Base-by-base conservation (phyloP, 257 asterid species). In the Solanum sitiens region DNA sequence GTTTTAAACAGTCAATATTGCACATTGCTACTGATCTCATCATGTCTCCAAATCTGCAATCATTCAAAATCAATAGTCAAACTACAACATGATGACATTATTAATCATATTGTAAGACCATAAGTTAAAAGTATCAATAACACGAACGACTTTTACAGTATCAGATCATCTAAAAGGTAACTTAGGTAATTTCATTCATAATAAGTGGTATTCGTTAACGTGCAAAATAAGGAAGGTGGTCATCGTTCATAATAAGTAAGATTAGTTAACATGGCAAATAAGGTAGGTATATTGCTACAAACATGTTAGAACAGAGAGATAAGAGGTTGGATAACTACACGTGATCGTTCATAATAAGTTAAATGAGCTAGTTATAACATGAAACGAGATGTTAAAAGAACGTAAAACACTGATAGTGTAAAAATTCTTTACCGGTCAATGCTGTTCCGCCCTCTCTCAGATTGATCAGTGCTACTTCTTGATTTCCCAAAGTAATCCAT, bases 21-120 rank as follows among this genome's bases (percentile, higher is more conserved):
- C 85, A 82, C 67, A 47, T 50, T 82, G 70, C 70, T 30, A 82
- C 85, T 50, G 85, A 82, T 82, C 85, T 82, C 85, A 82, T 82
- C 85, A 82, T 82, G 63, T 80, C 85, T 80, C 85, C 85, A 80
- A 80, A 80, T 13, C 85, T 80, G 85, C 85, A 30, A 80, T 80
- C 4, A 50, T 30, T 80, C 85, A 18, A 50, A 47, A 47, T 9
- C 30, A 80, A 30, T 47, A 50, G 68, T 80, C 70, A 80, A 80
- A 50, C 56, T 47, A 50, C 30, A 47, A 4, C 85, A 80, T 80
- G 30, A 47, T 80, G 68, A 5, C 13, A 50, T 80, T 30, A 12
- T 1, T 30, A 80, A 30, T 80, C 85, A 50, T 80, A 80, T 80
- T 80, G 85, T 80, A 50, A 27, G 3, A 80, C 30, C 44, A 80